These are phyloP conservation scores for Cavenderia fasciculata DNA, from an alignment of 78 protist species.

Conservation along the genomic window DNA sequence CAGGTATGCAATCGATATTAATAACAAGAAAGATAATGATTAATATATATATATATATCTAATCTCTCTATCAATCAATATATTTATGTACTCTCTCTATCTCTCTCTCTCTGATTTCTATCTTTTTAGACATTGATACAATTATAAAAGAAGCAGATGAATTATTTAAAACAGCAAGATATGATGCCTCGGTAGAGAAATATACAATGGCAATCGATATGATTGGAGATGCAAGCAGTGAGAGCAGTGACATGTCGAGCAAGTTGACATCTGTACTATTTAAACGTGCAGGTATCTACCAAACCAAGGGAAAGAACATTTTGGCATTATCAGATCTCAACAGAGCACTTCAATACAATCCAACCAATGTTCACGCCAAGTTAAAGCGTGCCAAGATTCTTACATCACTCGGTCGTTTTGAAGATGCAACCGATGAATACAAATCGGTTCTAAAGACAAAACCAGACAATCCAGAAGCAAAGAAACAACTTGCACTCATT, in stretches of 20 bases:
- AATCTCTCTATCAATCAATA: too few species aligned
- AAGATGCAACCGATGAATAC: constrained; percentile 47
- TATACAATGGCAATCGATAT: constrained; percentile 36
- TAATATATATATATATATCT: too few species aligned
- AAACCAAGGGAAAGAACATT: constrained; percentile 12
- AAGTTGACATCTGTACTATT: constrained; percentile 12
- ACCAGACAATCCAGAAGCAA: constrained; percentile 35
- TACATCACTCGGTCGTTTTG: constrained; percentile 56
- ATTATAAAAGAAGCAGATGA: constrained; percentile 70
- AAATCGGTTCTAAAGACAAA: constrained; percentile 6
- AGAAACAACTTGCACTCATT: constrained; percentile 13
- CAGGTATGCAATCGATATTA: too few species aligned
- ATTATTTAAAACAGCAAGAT: constrained; percentile 32
- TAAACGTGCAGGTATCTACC: constrained; percentile 67
- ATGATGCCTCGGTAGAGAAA: constrained; percentile 38
- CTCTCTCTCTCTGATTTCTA: background rate
- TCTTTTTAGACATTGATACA: constrained; percentile 30
- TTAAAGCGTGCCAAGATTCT: constrained; percentile 56
- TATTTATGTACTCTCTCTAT: too few species aligned
- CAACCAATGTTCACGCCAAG: constrained; percentile 51
- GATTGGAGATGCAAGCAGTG: constrained; percentile 47
- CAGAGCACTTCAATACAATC: constrained; percentile 60
- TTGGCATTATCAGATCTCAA: constrained; percentile 62
- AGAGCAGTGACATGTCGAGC: background rate
- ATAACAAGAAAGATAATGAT: too few species aligned